Conservation (phyloP, 176 grass and related monocot genomes). For the bread wheat (Triticum aestivum) region IWGSC_CS_RefSeq_v2.1 NC_057799.1:492898552-492899051, state of each 20-base stretch:
- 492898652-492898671: constrained; percentile 54
- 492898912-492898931: not conserved
- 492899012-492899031: constrained; percentile 67
- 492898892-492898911: constrained; percentile 29
- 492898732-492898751: constrained; percentile 52
- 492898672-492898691: constrained; percentile 40
- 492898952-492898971: constrained; percentile 47
- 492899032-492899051: constrained; percentile 53
- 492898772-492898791: constrained; percentile 59
- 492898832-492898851: constrained; percentile 43
- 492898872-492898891: constrained; percentile 48
- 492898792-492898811: constrained; percentile 49
- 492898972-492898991: constrained; percentile 39
- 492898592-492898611: constrained; percentile 59
- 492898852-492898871: constrained; percentile 45
- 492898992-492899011: constrained; percentile 55
- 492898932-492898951: constrained; percentile 17
- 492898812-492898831: constrained; percentile 25
- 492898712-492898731: constrained; percentile 44
- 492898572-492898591: constrained; percentile 47
- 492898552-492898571: not conserved
- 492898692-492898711: constrained; percentile 41
- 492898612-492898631: constrained; percentile 16
- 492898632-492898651: constrained; percentile 46
- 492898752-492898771: constrained; percentile 42